These are phyloP conservation scores for Jacaranda mimosifolia DNA, from an alignment of 257 asterid species.

Conservation along the genomic window DNA sequence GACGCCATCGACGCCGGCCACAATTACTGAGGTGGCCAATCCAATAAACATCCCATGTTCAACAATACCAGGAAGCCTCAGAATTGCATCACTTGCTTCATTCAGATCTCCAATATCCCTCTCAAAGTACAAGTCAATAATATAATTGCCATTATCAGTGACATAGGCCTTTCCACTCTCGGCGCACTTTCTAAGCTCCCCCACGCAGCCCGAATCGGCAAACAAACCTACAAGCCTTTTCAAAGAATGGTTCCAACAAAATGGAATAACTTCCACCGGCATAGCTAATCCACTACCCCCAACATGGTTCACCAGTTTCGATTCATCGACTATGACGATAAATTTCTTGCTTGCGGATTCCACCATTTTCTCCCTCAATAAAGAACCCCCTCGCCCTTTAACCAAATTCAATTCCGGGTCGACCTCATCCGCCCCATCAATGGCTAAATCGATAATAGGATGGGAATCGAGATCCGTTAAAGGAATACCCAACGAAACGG, in stretches of 20 bases:
- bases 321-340: slow-evolving; percentile 64
- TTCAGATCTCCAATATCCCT: slow-evolving; percentile 69
- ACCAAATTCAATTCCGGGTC: slow-evolving; percentile 71
- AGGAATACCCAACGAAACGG: slow-evolving; percentile 61
- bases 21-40: slow-evolving; percentile 63
- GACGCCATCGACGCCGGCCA: slow-evolving; percentile 67
- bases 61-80: slow-evolving; percentile 81
- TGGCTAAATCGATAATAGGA: slow-evolving; percentile 65
- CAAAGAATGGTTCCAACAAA: slow-evolving; percentile 68
- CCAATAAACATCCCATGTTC: slow-evolving; percentile 83
- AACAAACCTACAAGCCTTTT: slow-evolving; percentile 57
- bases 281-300: slow-evolving; percentile 73
- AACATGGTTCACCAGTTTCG: slow-evolving; percentile 57
- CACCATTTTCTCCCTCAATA: slow-evolving; percentile 71
- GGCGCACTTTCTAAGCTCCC: slow-evolving; percentile 48
- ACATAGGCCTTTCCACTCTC: slow-evolving; percentile 51
- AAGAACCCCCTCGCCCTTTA: slow-evolving; percentile 72
- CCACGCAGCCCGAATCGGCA: slow-evolving; percentile 57
- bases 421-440: slow-evolving; percentile 81
- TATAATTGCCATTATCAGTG: slow-evolving; percentile 70
- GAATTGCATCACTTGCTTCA: slow-evolving; percentile 64
- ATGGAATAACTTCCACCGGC: slow-evolving; percentile 79
- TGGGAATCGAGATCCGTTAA: slow-evolving; percentile 69
- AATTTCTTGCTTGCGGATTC: slow-evolving; percentile 61
- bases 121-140: slow-evolving; percentile 68